phyloP scores from a whole-genome alignment of 371 early-diverging fungal genomes.

The Mucor lusitanicus region DNA sequence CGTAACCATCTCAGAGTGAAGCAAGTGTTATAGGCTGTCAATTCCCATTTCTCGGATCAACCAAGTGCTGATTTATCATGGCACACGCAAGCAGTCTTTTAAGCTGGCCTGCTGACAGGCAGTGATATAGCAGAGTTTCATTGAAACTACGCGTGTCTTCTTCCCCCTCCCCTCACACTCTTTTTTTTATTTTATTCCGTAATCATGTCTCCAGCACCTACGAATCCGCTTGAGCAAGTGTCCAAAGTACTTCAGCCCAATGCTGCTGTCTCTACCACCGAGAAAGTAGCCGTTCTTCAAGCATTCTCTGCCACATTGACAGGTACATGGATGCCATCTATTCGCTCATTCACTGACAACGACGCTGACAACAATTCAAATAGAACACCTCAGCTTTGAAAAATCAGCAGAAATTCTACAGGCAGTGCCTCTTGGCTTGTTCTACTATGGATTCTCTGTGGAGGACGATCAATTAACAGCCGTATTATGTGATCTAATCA shows the following conservation, averaged over 20 bases:
- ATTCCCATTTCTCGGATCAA: background rate
- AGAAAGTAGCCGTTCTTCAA: constrained; percentile 32
- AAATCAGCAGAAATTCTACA: constrained; percentile 26
- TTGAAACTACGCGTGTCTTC: background rate
- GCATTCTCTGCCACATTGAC: constrained; percentile 29
- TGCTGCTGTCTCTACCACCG: constrained; percentile 14
- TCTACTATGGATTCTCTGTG: constrained; percentile 31
- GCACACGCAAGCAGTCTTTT: background rate
- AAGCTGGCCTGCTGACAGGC: background rate
- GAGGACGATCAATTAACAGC: constrained; percentile 27
- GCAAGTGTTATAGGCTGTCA: background rate
- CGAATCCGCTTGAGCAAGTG: constrained; percentile 25
- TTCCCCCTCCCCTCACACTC: background rate
- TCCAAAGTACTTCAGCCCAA: constrained; percentile 26
- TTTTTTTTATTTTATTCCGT: background rate
- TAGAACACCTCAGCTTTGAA: constrained; percentile 23
- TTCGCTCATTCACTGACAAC: background rate
- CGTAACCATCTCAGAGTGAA: background rate
- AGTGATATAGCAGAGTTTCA: background rate
- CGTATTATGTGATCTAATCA: constrained; percentile 32
- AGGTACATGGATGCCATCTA: constrained; percentile 14
- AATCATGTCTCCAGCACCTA: constrained; percentile 26
- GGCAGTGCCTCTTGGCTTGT: constrained; percentile 25
- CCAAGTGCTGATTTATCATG: background rate
- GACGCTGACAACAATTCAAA: background rate